Evolutionary conservation across 805 yeast species (phyloP).

Genomic region (Nadsonia fulvescens): DNA sequence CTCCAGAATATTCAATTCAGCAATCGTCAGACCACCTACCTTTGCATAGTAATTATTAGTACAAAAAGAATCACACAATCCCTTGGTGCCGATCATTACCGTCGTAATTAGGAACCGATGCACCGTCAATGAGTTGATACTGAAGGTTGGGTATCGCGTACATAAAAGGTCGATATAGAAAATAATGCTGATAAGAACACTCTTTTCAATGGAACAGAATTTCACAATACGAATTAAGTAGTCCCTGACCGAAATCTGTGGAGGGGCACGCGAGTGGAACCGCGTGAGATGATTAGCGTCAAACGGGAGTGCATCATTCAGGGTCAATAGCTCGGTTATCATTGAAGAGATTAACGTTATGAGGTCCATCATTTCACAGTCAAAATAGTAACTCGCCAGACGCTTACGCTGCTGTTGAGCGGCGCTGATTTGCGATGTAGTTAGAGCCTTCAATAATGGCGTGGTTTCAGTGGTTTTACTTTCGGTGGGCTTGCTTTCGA

Average conservation of each 20-base stretch:
- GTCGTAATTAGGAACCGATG: conserved; percentile 84
- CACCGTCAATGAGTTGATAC: conserved; percentile 78
- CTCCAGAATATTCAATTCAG: conserved; percentile 73
- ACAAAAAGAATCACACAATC: conserved; percentile 84
- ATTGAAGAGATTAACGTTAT: conserved; percentile 59
- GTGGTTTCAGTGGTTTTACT: no score
- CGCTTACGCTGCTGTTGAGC: no score
- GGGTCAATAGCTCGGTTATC: conserved; percentile 53
- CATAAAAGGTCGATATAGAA: conserved; percentile 80
- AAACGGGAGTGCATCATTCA: conserved; percentile 43
- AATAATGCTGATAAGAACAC: conserved; percentile 65
- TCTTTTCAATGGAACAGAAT: conserved; percentile 71
- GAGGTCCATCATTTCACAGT: conserved; percentile 53
- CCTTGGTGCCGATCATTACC: conserved; percentile 78
- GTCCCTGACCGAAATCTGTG: conserved; percentile 62
- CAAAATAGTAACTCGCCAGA: no score
- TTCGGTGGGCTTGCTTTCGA: no score
- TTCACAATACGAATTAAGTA: conserved; percentile 62
- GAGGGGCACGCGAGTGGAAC: conserved; percentile 88
- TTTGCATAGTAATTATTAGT: conserved; percentile 87
- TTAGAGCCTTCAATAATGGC: no score
- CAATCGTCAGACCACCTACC: conserved; percentile 81
- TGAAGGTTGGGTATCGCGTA: conserved; percentile 58
- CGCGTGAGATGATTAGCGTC: conserved; percentile 40
- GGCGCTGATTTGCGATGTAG: no score